Percentiles rank a stretch among this genome's conserved stretches.
These are phyloP conservation scores for Exophiala bonariae DNA, from an alignment of 2,329 filamentous ascomycete genomes.

Conservation along the genomic window DNA sequence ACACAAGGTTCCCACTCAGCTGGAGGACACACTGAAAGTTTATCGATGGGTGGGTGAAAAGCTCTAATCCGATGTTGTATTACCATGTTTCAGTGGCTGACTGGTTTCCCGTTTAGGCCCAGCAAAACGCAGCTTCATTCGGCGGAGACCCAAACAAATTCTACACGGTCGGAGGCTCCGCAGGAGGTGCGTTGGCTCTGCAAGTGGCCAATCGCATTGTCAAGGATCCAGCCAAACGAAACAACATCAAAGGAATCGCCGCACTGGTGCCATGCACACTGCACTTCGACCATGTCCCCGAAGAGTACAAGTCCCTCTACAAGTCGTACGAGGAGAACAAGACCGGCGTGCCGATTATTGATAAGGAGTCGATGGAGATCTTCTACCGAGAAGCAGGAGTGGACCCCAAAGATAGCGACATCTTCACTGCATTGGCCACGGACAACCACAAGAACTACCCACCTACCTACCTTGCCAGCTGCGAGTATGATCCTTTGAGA, in stretches of 20 bases:
- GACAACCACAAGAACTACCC: constrained; percentile 28
- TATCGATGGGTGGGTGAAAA: constrained; percentile 22
- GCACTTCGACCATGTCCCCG: constrained; percentile 39
- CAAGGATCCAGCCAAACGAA: constrained; percentile 34
- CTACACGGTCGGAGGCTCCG: constrained; percentile 39
- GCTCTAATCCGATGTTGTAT: not conserved
- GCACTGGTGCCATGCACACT: constrained; percentile 39
- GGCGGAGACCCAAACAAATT: constrained; percentile 31
- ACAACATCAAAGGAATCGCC: constrained; percentile 39
- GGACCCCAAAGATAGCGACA: constrained; percentile 20
- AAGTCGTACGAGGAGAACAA: constrained; percentile 39
- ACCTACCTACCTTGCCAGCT: constrained; percentile 25
- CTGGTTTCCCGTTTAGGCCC: constrained; percentile 13
- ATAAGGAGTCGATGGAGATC: constrained; percentile 22
- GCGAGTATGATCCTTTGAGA: constrained; percentile 24
- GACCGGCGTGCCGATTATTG: constrained; percentile 37
- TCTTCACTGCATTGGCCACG: constrained; percentile 22
- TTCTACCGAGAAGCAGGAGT: constrained; percentile 21
- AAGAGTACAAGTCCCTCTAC: constrained; percentile 34
- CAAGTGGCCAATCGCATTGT: constrained; percentile 38
- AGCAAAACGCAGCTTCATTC: constrained; percentile 21
- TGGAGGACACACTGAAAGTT: constrained; percentile 23
- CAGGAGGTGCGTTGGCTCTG: constrained; percentile 40
- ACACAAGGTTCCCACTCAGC: constrained; percentile 25
- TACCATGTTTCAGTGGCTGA: not conserved